Evolutionary conservation across 148 eudicot species (phyloP).

Genomic region (Mesembryanthemum crystallinum): DNA sequence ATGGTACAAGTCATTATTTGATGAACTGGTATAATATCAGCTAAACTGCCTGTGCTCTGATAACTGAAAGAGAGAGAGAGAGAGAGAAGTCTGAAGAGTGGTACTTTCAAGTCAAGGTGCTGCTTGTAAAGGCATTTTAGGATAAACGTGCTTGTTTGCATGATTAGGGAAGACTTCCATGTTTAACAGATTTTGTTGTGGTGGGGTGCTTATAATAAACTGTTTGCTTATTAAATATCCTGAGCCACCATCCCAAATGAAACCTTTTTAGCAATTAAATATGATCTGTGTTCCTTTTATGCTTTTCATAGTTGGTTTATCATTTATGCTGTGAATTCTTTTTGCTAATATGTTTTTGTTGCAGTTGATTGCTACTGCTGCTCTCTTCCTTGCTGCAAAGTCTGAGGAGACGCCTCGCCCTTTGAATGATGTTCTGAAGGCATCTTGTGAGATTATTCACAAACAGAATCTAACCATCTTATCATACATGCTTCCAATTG

Average conservation of each 20-base stretch:
- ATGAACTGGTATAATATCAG: not conserved
- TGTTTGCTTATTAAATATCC: not conserved
- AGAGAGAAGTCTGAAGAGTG: not conserved
- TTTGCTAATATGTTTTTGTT: slow-evolving; percentile 23
- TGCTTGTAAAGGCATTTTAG: not conserved
- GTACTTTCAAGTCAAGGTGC: not conserved
- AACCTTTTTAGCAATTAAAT: not conserved
- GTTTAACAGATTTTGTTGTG: not conserved
- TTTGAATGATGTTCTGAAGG: slow-evolving; percentile 71
- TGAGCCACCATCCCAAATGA: not conserved
- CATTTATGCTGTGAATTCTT: not conserved
- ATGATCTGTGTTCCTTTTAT: not conserved
- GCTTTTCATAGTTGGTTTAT: not conserved
- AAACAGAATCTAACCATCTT: slow-evolving; percentile 58
- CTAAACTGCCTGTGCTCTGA: not conserved
- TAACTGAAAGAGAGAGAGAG: not conserved
- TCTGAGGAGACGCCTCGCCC: slow-evolving; percentile 90
- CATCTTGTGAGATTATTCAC: slow-evolving; percentile 77
- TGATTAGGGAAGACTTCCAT: not conserved
- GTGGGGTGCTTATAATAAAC: not conserved
- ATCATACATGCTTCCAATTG: slow-evolving; percentile 72
- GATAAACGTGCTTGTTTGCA: not conserved
- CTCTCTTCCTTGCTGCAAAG: slow-evolving; percentile 88
- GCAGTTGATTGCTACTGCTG: slow-evolving; percentile 91
- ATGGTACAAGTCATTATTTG: not conserved